Evolutionary conservation across 352 stramenopile species (phyloP), one percentile per base, ranked within the genome.

Genomic region (Globisporangium nodosum): DNA sequence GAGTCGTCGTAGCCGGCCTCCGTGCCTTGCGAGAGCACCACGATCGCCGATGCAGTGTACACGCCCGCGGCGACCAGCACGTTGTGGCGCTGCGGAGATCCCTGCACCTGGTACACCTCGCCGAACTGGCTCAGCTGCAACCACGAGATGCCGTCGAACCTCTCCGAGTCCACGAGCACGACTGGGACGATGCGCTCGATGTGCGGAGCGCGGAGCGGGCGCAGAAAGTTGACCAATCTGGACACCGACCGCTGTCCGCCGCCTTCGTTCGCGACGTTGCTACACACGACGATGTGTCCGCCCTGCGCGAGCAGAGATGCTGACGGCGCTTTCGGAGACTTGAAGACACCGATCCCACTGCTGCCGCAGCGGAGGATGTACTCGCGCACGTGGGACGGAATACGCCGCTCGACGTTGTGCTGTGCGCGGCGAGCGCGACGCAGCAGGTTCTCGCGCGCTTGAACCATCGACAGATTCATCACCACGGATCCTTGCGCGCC

Each of bases 211-310:
- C 85, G 77, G 13, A 94, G 61, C 7, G 85, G 85, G 6, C 77
- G 73, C 8, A 94, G 60, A 49, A 94, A 94, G 42, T 88, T 89
- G 21, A 91, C 76, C 5, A 94, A 53, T 16, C 81, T 70, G 5
- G 79, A 74, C 0, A 92, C 69, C 1, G 80, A 88, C 5, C 78
- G 72, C 31, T 84, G 66, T 2, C 78, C 73, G 11, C 65, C 78
- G 31, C 69, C 82, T 57, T 90, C 82, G 42, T 73, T 82, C 4
- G 71, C 77, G 50, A 81, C 71, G 48, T 89, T 91, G 56, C 85
- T 92, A 64, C 85, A 94, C 4, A 94, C 81, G 21, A 94, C 77
- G 60, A 92, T 89, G 43, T 94, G 85, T 0, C 78, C 77, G 20
- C 85, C 85, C 15, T 61, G 31, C 15, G 67, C 52, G 3, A 92